Conservation (phyloP, 202 grass and related monocot species). For the Eragrostis tef region DNA sequence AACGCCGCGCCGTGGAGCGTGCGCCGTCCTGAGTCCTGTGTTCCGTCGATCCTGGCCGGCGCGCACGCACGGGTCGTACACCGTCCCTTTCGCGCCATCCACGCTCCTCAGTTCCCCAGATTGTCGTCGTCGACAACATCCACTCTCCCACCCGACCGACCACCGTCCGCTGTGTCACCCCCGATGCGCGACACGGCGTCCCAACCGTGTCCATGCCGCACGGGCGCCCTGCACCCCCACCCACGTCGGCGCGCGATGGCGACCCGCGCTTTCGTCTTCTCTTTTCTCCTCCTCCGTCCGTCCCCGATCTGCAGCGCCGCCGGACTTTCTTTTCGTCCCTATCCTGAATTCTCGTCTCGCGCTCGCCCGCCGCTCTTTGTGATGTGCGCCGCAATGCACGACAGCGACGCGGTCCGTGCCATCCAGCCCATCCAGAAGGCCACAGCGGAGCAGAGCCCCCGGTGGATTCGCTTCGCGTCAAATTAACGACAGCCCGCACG, state of each 20-base stretch:
- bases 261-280: not conserved
- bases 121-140: not conserved
- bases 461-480: conserved; percentile 40
- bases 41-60: not conserved
- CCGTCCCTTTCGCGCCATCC: not conserved
- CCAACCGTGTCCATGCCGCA: not conserved
- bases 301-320: not conserved
- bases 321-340: conserved; percentile 34
- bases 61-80: too few relatives aligned
- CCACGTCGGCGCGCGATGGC: not conserved
- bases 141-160: not conserved
- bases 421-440: not conserved
- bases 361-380: not conserved
- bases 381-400: conserved; percentile 41
- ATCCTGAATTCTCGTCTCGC: not conserved
- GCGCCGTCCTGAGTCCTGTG: not conserved
- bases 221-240: not conserved
- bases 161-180: not conserved
- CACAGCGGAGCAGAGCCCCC: not conserved
- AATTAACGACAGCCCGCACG: conserved; percentile 29
- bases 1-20: not conserved
- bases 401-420: conserved; percentile 28
- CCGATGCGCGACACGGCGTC: not conserved
- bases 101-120: not conserved
- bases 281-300: not conserved